phyloP scores from a whole-genome alignment of 2,329 filamentous ascomycete genomes.

The Chlorencoelia australis region DNA sequence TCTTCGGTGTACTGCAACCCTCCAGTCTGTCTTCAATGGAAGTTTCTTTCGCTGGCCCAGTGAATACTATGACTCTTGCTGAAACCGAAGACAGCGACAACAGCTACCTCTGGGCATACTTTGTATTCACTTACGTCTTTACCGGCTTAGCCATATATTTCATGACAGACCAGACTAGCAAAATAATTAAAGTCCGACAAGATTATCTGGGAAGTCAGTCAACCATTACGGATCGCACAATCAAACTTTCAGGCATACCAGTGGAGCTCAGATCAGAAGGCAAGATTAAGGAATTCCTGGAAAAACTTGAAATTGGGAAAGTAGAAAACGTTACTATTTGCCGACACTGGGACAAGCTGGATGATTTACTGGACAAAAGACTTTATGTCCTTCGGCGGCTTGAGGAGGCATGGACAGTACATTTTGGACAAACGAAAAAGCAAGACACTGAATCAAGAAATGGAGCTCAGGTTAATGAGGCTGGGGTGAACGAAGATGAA shows the following conservation, averaged over 20 bases:
- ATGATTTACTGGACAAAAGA: constrained; percentile 61
- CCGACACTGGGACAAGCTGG: constrained; percentile 75
- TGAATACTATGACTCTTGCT: not conserved
- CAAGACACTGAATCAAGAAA: constrained; percentile 30
- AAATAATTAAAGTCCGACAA: constrained; percentile 77
- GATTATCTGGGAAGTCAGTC: constrained; percentile 87
- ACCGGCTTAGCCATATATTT: constrained; percentile 72
- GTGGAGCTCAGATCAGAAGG: constrained; percentile 66
- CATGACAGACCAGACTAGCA: constrained; percentile 72
- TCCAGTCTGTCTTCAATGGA: constrained; percentile 3
- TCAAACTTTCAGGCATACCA: constrained; percentile 84
- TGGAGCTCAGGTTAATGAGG: constrained; percentile 27
- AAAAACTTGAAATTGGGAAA: constrained; percentile 78
- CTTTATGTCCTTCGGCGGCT: constrained; percentile 57
- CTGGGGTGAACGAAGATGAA: constrained; percentile 27
- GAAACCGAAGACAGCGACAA: constrained; percentile 5
- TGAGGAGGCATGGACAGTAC: constrained; percentile 74
- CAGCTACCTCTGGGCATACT: constrained; percentile 78
- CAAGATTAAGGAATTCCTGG: constrained; percentile 76
- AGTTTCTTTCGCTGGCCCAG: constrained; percentile 3
- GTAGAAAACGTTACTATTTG: constrained; percentile 84
- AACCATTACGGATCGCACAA: constrained; percentile 91
- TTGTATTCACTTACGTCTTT: constrained; percentile 92
- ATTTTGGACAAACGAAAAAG: constrained; percentile 43
- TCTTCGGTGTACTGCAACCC: constrained; percentile 11